A percentile compares a stretch with the other conserved stretches of the same genome.
phyloP scores from a whole-genome alignment of 2,329 filamentous ascomycete species.

The Aspergillus sojae region DNA sequence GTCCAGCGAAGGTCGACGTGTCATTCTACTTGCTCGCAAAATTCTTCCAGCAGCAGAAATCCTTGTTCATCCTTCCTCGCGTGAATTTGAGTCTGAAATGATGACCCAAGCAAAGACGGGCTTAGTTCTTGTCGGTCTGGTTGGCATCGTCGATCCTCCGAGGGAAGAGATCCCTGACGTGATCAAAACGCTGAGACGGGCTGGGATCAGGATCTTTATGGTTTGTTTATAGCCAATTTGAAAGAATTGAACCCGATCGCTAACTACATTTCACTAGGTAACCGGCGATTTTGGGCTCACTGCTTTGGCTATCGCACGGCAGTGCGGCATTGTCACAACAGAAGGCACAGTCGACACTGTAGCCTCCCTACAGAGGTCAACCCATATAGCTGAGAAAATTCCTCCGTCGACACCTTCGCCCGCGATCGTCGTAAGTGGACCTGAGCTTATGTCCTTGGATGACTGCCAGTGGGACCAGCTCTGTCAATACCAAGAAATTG shows the following conservation, averaged over 20 bases:
- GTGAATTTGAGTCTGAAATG: constrained; percentile 61
- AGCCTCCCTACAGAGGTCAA: constrained; percentile 51
- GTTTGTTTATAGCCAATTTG: constrained; percentile 40
- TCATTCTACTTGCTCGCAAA: constrained; percentile 68
- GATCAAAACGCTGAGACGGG: constrained; percentile 64
- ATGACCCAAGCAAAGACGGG: constrained; percentile 53
- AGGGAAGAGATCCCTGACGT: constrained; percentile 63
- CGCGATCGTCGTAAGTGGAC: constrained; percentile 66
- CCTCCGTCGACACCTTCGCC: constrained; percentile 24
- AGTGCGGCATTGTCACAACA: constrained; percentile 69
- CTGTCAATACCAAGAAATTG: constrained; percentile 68
- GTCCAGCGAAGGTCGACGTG: constrained; percentile 69
- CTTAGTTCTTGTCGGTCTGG: constrained; percentile 58
- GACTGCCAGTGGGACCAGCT: constrained; percentile 71
- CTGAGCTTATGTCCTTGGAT: constrained; percentile 67
- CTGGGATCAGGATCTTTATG: constrained; percentile 78
- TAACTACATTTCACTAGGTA: constrained; percentile 45
- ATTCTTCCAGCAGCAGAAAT: constrained; percentile 48
- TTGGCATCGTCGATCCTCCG: constrained; percentile 63
- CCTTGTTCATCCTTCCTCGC: constrained; percentile 46
- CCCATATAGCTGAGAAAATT: constrained; percentile 14
- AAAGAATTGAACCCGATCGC: not conserved
- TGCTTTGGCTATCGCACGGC: constrained; percentile 70
- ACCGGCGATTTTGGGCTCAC: constrained; percentile 79
- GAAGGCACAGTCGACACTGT: constrained; percentile 55